Conservation (phyloP, 768 basidiomycete genomes). For the Amanita thiersii region DNA sequence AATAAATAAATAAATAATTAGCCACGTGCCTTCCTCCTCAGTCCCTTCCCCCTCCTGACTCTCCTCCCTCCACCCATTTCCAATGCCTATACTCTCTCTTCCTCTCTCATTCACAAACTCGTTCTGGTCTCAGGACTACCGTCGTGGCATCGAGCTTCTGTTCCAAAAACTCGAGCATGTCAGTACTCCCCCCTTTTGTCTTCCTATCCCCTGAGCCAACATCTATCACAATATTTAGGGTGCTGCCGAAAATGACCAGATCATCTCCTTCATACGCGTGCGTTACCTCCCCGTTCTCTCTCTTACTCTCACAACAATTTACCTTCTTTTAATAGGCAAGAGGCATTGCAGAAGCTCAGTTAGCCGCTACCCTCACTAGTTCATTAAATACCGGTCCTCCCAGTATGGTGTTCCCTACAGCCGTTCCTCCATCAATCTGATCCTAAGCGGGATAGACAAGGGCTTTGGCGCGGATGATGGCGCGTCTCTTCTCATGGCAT, state of each 20-base stretch:
- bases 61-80: neutral
- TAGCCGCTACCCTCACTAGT: constrained; percentile 51
- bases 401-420: constrained; percentile 27
- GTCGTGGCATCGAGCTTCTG: constrained; percentile 72
- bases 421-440: constrained; percentile 2
- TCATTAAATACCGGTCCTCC: constrained; percentile 40
- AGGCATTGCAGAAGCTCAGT: constrained; percentile 56
- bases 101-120: constrained; percentile 88
- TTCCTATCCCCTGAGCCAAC: constrained; percentile 6
- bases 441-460: constrained; percentile 27
- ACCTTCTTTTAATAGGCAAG: constrained; percentile 47
- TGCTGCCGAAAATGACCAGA: constrained; percentile 74
- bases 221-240: constrained; percentile 41
- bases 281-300: constrained; percentile 16
- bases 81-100: constrained; percentile 83
- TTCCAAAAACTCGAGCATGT: constrained; percentile 77
- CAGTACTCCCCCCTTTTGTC: constrained; percentile 12
- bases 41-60: neutral
- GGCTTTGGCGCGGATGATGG: constrained; percentile 81
- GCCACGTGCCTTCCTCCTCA: neutral
- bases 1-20: too few species aligned
- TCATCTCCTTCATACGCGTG: constrained; percentile 77
- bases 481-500: constrained; percentile 71
- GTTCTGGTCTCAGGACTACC: constrained; percentile 92
- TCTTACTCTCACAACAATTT: constrained; percentile 1